Conservation (phyloP, 805 yeast genomes). For the Tetrapisispora taiwanensis region DNA sequence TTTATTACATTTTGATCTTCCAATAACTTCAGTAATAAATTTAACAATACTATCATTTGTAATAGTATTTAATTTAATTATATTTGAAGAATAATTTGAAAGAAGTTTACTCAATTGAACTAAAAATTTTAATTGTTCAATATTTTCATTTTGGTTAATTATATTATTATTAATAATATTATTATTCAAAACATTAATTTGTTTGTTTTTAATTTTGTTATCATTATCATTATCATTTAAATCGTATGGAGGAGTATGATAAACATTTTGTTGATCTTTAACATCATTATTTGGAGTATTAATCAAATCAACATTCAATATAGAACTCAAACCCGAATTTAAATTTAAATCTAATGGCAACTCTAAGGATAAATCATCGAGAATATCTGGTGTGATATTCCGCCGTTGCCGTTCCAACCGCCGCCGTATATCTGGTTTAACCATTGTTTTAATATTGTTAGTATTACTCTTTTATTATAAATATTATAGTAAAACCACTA, state of each 20-base stretch:
- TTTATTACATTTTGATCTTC: constrained; percentile 19
- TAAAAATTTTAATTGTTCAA: not conserved
- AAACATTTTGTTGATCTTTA: not conserved
- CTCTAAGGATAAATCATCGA: not conserved
- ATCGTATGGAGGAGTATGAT: constrained; percentile 15
- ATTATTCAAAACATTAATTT: no score
- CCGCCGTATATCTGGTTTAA: not conserved
- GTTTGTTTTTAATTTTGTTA: no score
- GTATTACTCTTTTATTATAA: no score
- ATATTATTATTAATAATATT: not conserved
- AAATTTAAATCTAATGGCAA: not conserved
- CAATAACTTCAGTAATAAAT: constrained; percentile 17
- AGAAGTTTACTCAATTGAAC: constrained; percentile 2
- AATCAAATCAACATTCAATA: not conserved
- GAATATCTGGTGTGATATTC: not conserved
- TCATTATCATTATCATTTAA: not conserved
- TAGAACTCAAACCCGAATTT: not conserved
- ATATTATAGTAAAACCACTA: no score
- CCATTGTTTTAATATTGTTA: not conserved
- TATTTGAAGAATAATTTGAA: not conserved
- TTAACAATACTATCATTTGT: constrained; percentile 5
- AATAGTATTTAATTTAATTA: constrained; percentile 12
- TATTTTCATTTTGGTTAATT: not conserved
- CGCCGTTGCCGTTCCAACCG: constrained; percentile 2
- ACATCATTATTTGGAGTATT: not conserved